phyloP scores from a whole-genome alignment of 345 rosid species.

The Syzygium aromaticum region DNA sequence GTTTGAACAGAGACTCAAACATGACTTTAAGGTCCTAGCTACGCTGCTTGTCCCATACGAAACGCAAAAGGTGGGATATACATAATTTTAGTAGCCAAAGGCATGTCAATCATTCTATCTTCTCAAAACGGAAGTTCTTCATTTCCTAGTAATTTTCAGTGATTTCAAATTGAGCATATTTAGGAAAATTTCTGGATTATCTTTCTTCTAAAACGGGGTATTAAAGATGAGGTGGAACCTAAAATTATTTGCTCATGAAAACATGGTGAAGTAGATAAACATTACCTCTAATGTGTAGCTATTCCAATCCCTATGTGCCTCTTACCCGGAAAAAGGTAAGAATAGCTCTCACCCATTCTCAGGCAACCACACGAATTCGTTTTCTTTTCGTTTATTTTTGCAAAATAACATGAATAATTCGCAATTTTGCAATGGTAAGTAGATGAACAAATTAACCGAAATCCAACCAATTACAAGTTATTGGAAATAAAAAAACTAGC shows the following conservation, averaged over 20 bases:
- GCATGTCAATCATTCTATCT: not conserved
- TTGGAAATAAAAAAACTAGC: not conserved
- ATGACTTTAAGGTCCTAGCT: not conserved
- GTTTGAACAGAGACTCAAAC: not conserved
- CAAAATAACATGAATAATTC: not conserved
- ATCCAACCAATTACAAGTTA: not conserved
- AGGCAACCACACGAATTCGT: not conserved
- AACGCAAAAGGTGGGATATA: not conserved
- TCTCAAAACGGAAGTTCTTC: not conserved
- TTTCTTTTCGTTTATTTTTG: not conserved
- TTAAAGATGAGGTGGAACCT: not conserved
- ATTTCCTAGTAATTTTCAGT: not conserved
- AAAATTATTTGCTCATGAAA: not conserved
- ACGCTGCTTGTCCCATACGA: accelerated
- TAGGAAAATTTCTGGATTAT: not conserved
- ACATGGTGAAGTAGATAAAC: not conserved
- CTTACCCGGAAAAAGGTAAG: not conserved
- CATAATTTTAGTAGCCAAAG: too few species aligned
- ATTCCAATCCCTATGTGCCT: not conserved
- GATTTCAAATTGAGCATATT: not conserved
- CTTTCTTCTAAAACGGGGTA: not conserved
- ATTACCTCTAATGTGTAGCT: not conserved
- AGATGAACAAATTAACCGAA: not conserved
- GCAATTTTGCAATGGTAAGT: not conserved
- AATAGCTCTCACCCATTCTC: not conserved